Conservation (phyloP, 371 early-diverging fungal species). For the Mucor plumbeus region DNA sequence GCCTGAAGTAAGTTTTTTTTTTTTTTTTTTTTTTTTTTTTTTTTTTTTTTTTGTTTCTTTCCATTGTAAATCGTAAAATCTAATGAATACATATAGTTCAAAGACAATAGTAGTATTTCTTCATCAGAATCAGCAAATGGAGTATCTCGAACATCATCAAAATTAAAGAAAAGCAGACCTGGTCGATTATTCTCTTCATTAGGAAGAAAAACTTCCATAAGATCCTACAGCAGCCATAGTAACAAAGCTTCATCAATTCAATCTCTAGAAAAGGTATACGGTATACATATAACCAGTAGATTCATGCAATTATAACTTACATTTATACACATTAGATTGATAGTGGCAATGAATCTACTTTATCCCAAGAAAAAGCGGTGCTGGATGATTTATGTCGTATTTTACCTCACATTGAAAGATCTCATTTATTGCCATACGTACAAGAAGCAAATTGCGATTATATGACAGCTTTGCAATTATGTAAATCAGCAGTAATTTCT, state of each 20-base stretch:
- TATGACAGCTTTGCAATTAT: slow-evolving; percentile 38
- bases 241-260: slow-evolving; percentile 23
- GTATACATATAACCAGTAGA: neutral
- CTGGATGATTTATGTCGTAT: slow-evolving; percentile 40
- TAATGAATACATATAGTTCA: neutral
- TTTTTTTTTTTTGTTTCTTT: neutral
- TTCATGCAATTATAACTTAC: neutral
- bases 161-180: slow-evolving; percentile 18
- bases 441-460: slow-evolving; percentile 43
- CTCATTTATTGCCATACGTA: slow-evolving; percentile 28
- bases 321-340: slow-evolving; percentile 2
- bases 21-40: neutral
- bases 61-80: neutral
- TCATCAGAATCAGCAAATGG: slow-evolving; percentile 27
- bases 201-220: slow-evolving; percentile 32
- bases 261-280: slow-evolving; percentile 41
- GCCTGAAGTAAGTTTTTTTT: slow-evolving; percentile 4
- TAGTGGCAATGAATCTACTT: slow-evolving; percentile 9
- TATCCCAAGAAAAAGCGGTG: slow-evolving; percentile 23
- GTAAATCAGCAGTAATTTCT: slow-evolving; percentile 34
- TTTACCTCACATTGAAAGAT: slow-evolving; percentile 38
- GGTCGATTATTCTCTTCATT: slow-evolving; percentile 36
- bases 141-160: slow-evolving; percentile 1
- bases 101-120: slow-evolving; percentile 23
- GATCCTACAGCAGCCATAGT: slow-evolving; percentile 25